Conservation (phyloP, 306 rosid genomes). For the Castanopsis chinensis region DNA sequence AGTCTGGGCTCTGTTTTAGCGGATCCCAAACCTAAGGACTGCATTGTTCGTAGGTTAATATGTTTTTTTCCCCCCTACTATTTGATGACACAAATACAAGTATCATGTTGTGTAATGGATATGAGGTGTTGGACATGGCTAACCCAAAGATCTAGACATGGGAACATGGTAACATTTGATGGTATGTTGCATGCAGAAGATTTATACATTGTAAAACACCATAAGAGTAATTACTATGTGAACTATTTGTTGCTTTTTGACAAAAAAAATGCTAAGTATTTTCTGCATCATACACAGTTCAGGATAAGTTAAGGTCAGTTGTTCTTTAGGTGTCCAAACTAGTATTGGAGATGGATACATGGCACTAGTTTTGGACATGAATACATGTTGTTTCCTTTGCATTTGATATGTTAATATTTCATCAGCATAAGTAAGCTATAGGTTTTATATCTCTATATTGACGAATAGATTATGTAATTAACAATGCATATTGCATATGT, state of each 20-base stretch:
- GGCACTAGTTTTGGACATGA: not conserved
- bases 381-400: not conserved
- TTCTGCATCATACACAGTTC: not conserved
- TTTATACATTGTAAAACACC: not conserved
- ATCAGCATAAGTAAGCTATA: not conserved
- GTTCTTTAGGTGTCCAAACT: not conserved
- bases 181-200: not conserved
- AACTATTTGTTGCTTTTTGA: not conserved
- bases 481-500: too few species aligned
- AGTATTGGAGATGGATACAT: not conserved
- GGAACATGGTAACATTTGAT: not conserved
- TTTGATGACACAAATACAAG: too few species aligned
- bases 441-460: not conserved
- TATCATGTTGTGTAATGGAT: too few species aligned
- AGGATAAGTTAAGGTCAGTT: too few species aligned
- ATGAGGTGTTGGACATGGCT: too few species aligned
- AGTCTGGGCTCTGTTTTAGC: too few species aligned
- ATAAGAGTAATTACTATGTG: not conserved
- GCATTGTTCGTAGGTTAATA: too few species aligned
- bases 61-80: too few species aligned
- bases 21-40: too few species aligned
- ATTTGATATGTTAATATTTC: not conserved
- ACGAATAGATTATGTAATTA: not conserved
- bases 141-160: too few species aligned
- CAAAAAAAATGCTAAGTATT: not conserved